Evolutionary conservation across 2,329 filamentous ascomycete species (phyloP).

Genomic region (Camillea tinctor): DNA sequence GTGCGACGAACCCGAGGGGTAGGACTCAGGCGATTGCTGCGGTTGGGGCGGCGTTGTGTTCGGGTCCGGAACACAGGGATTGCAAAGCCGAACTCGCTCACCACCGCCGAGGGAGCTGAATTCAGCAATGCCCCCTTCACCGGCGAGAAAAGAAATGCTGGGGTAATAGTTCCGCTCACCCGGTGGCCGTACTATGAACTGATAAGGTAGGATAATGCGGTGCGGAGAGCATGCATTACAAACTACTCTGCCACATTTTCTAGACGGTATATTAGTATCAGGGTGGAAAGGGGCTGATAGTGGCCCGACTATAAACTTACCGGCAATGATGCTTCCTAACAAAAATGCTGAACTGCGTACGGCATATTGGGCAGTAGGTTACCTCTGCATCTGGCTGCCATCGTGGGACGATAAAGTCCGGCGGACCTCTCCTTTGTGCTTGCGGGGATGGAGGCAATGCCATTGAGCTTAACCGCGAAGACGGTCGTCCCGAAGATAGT

Average conservation of each 20-base stretch:
- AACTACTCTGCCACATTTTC: constrained; percentile 91
- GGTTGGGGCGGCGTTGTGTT: constrained; percentile 56
- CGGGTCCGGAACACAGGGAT: constrained; percentile 61
- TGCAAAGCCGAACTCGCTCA: constrained; percentile 59
- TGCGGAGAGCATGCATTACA: constrained; percentile 90
- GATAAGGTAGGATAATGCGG: constrained; percentile 88
- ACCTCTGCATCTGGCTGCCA: constrained; percentile 92
- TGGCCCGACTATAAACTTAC: constrained; percentile 40
- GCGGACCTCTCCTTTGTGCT: constrained; percentile 12
- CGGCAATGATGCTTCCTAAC: constrained; percentile 92
- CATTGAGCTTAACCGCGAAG: constrained; percentile 12
- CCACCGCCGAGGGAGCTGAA: constrained; percentile 50
- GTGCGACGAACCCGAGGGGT: constrained; percentile 32
- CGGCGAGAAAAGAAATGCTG: constrained; percentile 38
- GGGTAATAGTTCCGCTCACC: constrained; percentile 33
- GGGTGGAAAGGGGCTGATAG: background rate
- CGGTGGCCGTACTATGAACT: constrained; percentile 85
- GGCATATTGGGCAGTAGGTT: constrained; percentile 80
- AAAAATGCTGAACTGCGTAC: constrained; percentile 76
- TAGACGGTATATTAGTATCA: constrained; percentile 31
- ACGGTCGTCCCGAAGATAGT: background rate
- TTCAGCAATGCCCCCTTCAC: constrained; percentile 42
- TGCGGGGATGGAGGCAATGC: constrained; percentile 9
- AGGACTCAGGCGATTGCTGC: constrained; percentile 31
- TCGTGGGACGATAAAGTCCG: constrained; percentile 61